Conservation (phyloP, 2,329 filamentous ascomycete species). For the Colletotrichum sp. region DNA sequence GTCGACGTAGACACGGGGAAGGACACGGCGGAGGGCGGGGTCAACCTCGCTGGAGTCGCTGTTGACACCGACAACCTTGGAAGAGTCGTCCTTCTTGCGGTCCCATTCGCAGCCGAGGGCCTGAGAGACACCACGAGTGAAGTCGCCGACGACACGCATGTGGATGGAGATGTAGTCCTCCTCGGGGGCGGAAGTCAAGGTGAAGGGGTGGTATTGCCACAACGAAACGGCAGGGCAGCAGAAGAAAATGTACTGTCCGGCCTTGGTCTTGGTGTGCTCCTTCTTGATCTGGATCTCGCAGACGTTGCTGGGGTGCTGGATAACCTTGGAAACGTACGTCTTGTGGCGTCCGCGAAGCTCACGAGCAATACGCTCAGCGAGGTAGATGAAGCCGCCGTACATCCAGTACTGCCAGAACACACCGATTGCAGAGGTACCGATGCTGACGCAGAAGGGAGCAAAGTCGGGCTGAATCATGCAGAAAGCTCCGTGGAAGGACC, state of each 20-base stretch:
- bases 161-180: conserved; percentile 91
- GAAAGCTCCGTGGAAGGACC: conserved; percentile 87
- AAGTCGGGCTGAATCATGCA: conserved; percentile 90
- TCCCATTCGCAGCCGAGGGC: conserved; percentile 79
- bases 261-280: conserved; percentile 80
- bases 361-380: conserved; percentile 78
- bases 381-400: conserved; percentile 81
- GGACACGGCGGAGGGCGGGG: conserved; percentile 72
- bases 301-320: conserved; percentile 88
- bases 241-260: conserved; percentile 88
- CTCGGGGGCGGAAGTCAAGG: conserved; percentile 84
- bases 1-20: conserved; percentile 83
- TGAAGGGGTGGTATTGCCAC: conserved; percentile 91
- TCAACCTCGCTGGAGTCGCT: conserved; percentile 66
- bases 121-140: conserved; percentile 73
- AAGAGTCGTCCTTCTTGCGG: conserved; percentile 59
- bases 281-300: conserved; percentile 94
- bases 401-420: conserved; percentile 93
- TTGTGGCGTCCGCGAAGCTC: conserved; percentile 82
- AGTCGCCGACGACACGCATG: conserved; percentile 82
- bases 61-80: conserved; percentile 73
- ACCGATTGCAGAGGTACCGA: conserved; percentile 69
- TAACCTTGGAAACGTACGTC: conserved; percentile 87
- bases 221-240: conserved; percentile 86
- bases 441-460: conserved; percentile 76